These are phyloP conservation scores for Marvania coccoides DNA, from an alignment of 139 green algal species.

Conservation along the genomic window DNA sequence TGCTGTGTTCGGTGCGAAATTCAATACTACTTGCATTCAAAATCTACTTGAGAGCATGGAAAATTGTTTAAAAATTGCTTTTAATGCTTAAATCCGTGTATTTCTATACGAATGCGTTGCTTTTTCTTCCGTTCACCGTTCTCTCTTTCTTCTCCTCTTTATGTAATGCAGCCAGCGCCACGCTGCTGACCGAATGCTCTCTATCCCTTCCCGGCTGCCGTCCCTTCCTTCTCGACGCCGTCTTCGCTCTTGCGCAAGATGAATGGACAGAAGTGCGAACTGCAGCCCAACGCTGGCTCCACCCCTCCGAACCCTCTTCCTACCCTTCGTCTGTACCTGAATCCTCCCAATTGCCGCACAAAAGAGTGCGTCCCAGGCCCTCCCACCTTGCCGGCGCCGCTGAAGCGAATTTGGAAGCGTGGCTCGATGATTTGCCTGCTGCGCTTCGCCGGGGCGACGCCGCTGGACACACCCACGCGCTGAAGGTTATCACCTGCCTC, in stretches of 20 bases:
- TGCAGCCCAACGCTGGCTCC: constrained; percentile 23
- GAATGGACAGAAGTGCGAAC: constrained; percentile 44
- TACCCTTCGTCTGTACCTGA: too few relatives aligned
- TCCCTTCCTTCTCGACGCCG: constrained; percentile 34
- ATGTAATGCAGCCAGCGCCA: constrained; percentile 15
- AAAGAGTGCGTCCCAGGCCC: background rate
- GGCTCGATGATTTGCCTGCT: constrained; percentile 16
- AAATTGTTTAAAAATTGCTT: too few relatives aligned
- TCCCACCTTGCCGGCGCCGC: constrained; percentile 1
- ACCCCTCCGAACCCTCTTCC: background rate
- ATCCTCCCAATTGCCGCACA: too few relatives aligned
- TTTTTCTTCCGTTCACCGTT: too few relatives aligned
- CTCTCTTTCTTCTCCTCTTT: background rate
- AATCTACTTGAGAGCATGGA: too few relatives aligned
- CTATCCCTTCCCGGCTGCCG: constrained; percentile 12
- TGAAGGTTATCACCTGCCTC: constrained; percentile 38
- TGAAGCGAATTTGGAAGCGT: constrained; percentile 1
- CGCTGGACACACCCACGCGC: constrained; percentile 25
- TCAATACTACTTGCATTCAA: too few relatives aligned
- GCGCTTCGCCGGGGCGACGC: constrained; percentile 32
- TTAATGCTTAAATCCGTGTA: too few relatives aligned
- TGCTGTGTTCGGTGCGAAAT: too few relatives aligned
- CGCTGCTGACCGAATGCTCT: constrained; percentile 34
- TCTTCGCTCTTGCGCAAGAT: constrained; percentile 58
- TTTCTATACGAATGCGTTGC: too few relatives aligned